These are phyloP conservation scores for Mucor indicus DNA, from an alignment of 371 early-diverging fungal species.

Conservation along the genomic window DNA sequence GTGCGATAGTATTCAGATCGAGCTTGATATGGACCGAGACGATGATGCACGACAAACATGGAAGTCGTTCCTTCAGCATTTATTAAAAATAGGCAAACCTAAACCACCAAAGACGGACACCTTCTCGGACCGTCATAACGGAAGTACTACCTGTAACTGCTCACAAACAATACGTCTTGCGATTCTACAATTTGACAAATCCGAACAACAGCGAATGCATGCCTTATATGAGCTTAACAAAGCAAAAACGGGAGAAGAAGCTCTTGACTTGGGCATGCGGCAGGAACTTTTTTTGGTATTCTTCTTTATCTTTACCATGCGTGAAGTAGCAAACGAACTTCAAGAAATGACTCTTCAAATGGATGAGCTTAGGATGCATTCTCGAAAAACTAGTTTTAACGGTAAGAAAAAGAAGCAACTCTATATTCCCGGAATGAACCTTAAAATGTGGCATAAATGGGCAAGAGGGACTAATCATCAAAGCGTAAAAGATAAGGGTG, in stretches of 20 bases:
- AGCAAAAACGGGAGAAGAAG: constrained; percentile 25
- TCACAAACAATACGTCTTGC: constrained; percentile 24
- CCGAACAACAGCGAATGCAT: constrained; percentile 46
- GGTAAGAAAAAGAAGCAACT: constrained; percentile 40
- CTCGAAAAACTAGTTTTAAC: constrained; percentile 22
- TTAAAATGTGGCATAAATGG: constrained; percentile 57
- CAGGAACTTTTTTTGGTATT: constrained; percentile 64
- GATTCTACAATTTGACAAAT: constrained; percentile 38
- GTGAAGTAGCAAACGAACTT: constrained; percentile 57
- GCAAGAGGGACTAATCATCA: constrained; percentile 42
- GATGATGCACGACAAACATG: constrained; percentile 39
- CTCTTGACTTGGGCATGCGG: constrained; percentile 52
- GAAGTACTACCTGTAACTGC: constrained; percentile 25
- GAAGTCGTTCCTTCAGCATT: constrained; percentile 29
- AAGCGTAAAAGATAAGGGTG: constrained; percentile 40
- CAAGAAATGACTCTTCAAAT: constrained; percentile 38
- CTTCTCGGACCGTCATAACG: constrained; percentile 19
- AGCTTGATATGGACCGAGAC: constrained; percentile 46
- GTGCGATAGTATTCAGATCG: constrained; percentile 37
- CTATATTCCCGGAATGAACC: constrained; percentile 54
- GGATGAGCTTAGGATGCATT: constrained; percentile 34
- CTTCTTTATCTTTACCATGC: constrained; percentile 60
- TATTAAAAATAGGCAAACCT: constrained; percentile 12
- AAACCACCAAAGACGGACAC: constrained; percentile 5
- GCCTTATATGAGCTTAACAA: constrained; percentile 37